These are phyloP conservation scores for Trichoderma hamatum DNA, from an alignment of 2,329 filamentous ascomycete species.

Conservation along the genomic window DNA sequence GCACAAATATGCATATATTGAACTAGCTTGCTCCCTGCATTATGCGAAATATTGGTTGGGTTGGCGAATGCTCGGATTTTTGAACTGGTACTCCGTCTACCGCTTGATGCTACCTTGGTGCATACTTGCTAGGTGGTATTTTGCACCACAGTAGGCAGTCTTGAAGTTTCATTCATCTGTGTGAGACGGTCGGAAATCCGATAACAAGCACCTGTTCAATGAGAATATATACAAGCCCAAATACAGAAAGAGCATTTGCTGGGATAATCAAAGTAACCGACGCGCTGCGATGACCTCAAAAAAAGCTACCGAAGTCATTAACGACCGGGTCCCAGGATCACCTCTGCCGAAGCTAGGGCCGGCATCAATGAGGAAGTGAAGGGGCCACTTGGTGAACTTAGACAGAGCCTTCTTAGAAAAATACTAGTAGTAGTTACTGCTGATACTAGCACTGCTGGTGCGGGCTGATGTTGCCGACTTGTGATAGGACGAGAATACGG, in stretches of 20 bases:
- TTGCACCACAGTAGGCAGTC: neutral
- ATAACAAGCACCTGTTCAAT: neutral
- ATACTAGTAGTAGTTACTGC: neutral
- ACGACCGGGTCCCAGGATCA: neutral
- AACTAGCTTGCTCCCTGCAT: neutral
- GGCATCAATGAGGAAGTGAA: neutral
- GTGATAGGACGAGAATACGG: constrained; percentile 24
- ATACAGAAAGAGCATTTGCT: neutral
- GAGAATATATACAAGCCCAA: neutral
- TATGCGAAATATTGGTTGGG: neutral
- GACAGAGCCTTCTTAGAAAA: neutral
- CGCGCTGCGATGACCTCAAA: constrained; percentile 12
- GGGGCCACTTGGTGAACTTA: constrained; percentile 7
- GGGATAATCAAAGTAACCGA: constrained; percentile 3
- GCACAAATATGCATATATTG: neutral
- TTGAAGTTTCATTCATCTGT: neutral
- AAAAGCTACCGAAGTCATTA: constrained; percentile 10
- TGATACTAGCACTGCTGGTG: neutral
- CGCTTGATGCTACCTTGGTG: neutral
- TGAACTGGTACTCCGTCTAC: neutral
- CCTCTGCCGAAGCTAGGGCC: constrained; percentile 12
- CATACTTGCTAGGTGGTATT: neutral
- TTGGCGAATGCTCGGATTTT: neutral
- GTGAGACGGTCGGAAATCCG: neutral
- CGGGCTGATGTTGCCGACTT: neutral